Percentiles rank a stretch among this genome's conserved stretches.
Evolutionary conservation across 805 yeast species (phyloP).

Genomic region (Hanseniaspora lachancei): DNA sequence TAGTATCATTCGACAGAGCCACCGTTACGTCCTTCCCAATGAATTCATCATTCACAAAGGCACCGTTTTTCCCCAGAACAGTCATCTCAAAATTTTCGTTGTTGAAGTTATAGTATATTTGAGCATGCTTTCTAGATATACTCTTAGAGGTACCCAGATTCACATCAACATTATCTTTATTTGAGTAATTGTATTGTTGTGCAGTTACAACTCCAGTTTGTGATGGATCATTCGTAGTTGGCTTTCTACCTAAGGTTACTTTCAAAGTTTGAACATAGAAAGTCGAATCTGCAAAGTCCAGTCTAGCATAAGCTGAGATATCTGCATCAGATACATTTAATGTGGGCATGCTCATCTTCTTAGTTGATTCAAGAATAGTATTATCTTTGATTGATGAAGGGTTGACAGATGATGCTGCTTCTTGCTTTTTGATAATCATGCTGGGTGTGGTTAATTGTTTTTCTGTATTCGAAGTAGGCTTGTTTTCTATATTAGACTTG

Average conservation of each 20-base stretch:
- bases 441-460: constrained; percentile 7
- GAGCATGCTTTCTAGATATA: constrained; percentile 86
- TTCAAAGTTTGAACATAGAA: constrained; percentile 94
- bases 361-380: constrained; percentile 6
- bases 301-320: constrained; percentile 45
- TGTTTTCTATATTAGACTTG: background rate
- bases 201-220: constrained; percentile 11
- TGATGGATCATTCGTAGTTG: constrained; percentile 7
- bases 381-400: constrained; percentile 8
- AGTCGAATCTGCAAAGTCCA: constrained; percentile 85
- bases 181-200: constrained; percentile 9
- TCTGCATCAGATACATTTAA: constrained; percentile 19
- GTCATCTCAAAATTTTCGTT: constrained; percentile 87
- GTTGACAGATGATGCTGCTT: constrained; percentile 1
- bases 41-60: constrained; percentile 83
- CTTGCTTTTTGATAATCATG: constrained; percentile 4
- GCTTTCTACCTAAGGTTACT: constrained; percentile 76
- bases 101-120: constrained; percentile 90
- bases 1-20: constrained; percentile 66
- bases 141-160: constrained; percentile 88
- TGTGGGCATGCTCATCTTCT: background rate
- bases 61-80: constrained; percentile 89
- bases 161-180: constrained; percentile 63
- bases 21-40: constrained; percentile 86
- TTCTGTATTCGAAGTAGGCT: background rate